Percentiles rank a stretch among this genome's conserved stretches.
These are phyloP conservation scores for Aspergillus awamori DNA, from an alignment of 2,329 filamentous ascomycete genomes.

Conservation along the genomic window DNA sequence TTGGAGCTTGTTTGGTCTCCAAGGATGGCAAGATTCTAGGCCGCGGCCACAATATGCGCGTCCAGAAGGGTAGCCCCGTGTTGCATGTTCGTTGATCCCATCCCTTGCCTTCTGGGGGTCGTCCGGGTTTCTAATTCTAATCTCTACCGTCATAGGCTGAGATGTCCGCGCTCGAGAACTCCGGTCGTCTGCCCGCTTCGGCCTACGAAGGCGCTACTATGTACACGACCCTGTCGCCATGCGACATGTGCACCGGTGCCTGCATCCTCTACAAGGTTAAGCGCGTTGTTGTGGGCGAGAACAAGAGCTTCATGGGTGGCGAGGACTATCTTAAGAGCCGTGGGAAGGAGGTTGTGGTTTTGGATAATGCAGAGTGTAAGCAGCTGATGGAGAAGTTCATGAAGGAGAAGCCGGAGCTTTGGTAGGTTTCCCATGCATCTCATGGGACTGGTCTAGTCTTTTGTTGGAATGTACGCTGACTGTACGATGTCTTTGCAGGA, in stretches of 20 bases:
- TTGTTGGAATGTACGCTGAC: slow-evolving; percentile 8
- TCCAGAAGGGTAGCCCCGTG: slow-evolving; percentile 71
- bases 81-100: slow-evolving; percentile 62
- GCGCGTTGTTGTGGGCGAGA: slow-evolving; percentile 76
- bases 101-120: neutral
- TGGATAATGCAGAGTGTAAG: slow-evolving; percentile 67
- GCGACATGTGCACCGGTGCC: slow-evolving; percentile 80
- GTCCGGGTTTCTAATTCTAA: neutral
- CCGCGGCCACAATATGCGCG: slow-evolving; percentile 73
- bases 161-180: slow-evolving; percentile 74
- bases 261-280: slow-evolving; percentile 75
- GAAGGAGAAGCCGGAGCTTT: slow-evolving; percentile 69
- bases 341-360: slow-evolving; percentile 72
- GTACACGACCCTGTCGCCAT: slow-evolving; percentile 79
- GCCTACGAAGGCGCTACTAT: slow-evolving; percentile 74
- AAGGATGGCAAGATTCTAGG: slow-evolving; percentile 71
- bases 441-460: neutral
- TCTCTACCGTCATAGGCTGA: slow-evolving; percentile 60
- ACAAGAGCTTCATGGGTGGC: slow-evolving; percentile 72
- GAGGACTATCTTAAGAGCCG: slow-evolving; percentile 69
- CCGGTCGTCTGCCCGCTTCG: slow-evolving; percentile 69
- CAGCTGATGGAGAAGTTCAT: slow-evolving; percentile 74
- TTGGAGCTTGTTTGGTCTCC: slow-evolving; percentile 66
- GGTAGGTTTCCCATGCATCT: slow-evolving; percentile 51
- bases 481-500: slow-evolving; percentile 43